Base-by-base conservation (phyloP, 2,329 filamentous ascomycete species). In the Fusarium ramigenum region DNA sequence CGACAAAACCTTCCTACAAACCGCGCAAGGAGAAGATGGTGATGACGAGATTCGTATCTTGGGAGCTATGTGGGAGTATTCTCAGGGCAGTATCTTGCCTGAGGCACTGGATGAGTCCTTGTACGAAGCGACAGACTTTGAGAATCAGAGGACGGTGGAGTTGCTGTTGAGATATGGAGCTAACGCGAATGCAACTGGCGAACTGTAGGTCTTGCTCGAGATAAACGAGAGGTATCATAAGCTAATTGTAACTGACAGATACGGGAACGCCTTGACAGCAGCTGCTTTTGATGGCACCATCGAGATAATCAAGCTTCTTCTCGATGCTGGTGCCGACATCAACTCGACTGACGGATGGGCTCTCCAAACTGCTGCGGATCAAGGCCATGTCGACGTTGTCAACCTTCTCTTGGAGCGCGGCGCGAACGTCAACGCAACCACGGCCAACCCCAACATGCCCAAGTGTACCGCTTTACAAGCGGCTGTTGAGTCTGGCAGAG, bases 401-500 rank as follows among this genome's bases (percentile, higher is more conserved):
- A 61, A 78, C 16, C 73, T 81, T 28, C 79, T 85, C 12, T 56
- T 85, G 4, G 66, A 79, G 2, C 76, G 73, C 10, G 82, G 80
- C 18, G 83, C 82, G 12, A 69, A 83, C 28, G 78, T 82, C 15
- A 81, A 84, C 56, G 80, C 80, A 3, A 75, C 72, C 15, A 79
- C 80, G 9, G 64, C 44, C 14, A 52, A 74, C 10, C 11, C 76
- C 4, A 77, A 79, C 23, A 81, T 84, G 60, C 42, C 64, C 2
- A 73, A 77, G 3, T 80, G 81, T 9, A 85, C 82, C 9, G 83
- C 83, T 2, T 73, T 85, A 1, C 84, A 85, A 59, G 83, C 78
- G 1, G 84, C 84, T 0, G 80, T 80, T 42, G 81, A 83, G 47
- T 77, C 77, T 2, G 78, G 82, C 7, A 75, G 79, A 37, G 64